Percentiles rank a stretch among this genome's conserved stretches.
These are phyloP conservation scores for Pseudogymnoascus sp. DNA, from an alignment of 2,329 filamentous ascomycete genomes.

Conservation along the genomic window DNA sequence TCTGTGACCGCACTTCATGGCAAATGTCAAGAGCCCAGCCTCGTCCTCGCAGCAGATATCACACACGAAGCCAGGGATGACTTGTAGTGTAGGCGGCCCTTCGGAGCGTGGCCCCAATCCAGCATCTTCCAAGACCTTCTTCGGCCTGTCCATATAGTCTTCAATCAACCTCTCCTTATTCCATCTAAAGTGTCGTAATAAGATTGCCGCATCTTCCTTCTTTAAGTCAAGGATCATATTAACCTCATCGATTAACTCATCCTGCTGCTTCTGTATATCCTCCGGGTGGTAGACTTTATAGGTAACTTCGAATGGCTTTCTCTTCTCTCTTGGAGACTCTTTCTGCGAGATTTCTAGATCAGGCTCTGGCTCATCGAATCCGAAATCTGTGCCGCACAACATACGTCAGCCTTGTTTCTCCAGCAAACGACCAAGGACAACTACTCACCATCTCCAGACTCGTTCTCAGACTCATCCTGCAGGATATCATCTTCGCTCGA, in stretches of 20 bases:
- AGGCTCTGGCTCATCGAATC: slow-evolving; percentile 42
- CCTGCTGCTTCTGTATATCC: slow-evolving; percentile 80
- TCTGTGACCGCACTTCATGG: slow-evolving; percentile 88
- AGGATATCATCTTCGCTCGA: slow-evolving; percentile 70
- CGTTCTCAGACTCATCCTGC: slow-evolving; percentile 72
- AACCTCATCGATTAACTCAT: slow-evolving; percentile 79
- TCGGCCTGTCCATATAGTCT: slow-evolving; percentile 85
- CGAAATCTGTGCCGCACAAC: slow-evolving; percentile 24
- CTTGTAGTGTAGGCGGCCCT: slow-evolving; percentile 58
- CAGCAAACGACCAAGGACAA: background rate
- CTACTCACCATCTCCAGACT: slow-evolving; percentile 27
- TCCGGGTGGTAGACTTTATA: slow-evolving; percentile 72
- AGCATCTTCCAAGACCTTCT: slow-evolving; percentile 72
- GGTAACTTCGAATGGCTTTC: slow-evolving; percentile 72
- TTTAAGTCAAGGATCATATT: slow-evolving; percentile 84
- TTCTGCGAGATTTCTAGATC: slow-evolving; percentile 44
- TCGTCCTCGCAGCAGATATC: slow-evolving; percentile 95
- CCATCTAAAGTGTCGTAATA: slow-evolving; percentile 85
- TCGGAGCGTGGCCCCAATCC: slow-evolving; percentile 63
- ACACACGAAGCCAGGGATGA: slow-evolving; percentile 71
- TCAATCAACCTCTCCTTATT: slow-evolving; percentile 94
- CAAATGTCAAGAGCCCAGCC: slow-evolving; percentile 69
- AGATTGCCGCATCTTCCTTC: slow-evolving; percentile 81
- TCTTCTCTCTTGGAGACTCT: slow-evolving; percentile 62
- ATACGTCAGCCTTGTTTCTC: slow-evolving; percentile 4